phyloP scores from a whole-genome alignment of 257 asterid species.

The Knoxia roxburghii region DNA sequence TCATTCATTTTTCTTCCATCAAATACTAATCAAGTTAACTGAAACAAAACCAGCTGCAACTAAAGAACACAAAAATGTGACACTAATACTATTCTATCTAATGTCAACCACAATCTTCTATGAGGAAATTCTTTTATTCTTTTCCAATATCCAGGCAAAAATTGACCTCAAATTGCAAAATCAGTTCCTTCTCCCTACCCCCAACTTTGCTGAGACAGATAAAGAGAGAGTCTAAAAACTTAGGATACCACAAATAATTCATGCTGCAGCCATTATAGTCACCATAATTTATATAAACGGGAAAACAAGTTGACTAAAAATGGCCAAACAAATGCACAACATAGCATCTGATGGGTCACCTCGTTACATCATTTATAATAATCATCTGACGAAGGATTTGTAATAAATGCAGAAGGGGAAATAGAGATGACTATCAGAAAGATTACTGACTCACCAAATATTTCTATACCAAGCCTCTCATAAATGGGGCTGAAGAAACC shows the following conservation, averaged over 20 bases:
- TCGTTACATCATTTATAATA: background rate
- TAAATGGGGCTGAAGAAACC: conserved; percentile 98
- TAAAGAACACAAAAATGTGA: background rate
- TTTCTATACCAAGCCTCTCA: conserved; percentile 80
- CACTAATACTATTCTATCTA: too few species aligned
- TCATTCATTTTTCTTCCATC: background rate
- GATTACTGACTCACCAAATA: conserved; percentile 61
- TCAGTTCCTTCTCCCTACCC: background rate
- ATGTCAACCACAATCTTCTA: background rate
- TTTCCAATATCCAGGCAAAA: background rate
- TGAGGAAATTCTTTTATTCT: background rate
- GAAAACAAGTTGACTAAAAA: background rate
- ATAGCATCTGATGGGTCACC: background rate
- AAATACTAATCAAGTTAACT: background rate
- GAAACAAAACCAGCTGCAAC: background rate
- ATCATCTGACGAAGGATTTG: background rate
- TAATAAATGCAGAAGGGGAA: background rate
- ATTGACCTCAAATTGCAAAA: background rate
- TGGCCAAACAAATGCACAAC: background rate
- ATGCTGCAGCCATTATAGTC: background rate
- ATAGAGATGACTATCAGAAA: background rate
- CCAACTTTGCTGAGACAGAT: background rate
- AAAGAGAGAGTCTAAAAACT: background rate
- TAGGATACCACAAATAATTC: background rate
- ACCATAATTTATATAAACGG: background rate